A percentile compares a stretch with the other conserved stretches of the same genome.
These are phyloP conservation scores for Fusarium chuoi DNA, from an alignment of 2,329 filamentous ascomycete genomes.

Conservation along the genomic window DNA sequence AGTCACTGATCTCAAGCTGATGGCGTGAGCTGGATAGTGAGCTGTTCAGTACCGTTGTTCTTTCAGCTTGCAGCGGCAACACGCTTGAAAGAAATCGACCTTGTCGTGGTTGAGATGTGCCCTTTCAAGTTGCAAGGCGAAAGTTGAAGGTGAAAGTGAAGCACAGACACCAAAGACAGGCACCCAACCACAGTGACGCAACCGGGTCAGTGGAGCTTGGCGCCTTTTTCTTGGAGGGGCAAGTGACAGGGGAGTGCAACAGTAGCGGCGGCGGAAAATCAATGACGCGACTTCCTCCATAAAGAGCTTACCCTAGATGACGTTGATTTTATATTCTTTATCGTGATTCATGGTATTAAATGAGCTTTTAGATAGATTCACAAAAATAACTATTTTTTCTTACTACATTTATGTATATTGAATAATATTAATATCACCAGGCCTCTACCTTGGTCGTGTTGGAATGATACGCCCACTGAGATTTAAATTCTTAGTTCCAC, in stretches of 20 bases:
- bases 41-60: not conserved
- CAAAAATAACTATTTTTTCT: too few relatives aligned
- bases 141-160: slow-evolving; percentile 37
- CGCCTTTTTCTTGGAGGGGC: slow-evolving; percentile 27
- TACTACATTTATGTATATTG: not conserved
- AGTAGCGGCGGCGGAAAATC: slow-evolving; percentile 35
- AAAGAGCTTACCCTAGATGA: slow-evolving; percentile 15
- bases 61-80: not conserved
- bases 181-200: slow-evolving; percentile 50
- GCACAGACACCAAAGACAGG: slow-evolving; percentile 42
- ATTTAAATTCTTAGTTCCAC: not conserved
- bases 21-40: not conserved
- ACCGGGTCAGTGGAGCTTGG: slow-evolving; percentile 32
- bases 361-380: not conserved
- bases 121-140: slow-evolving; percentile 12
- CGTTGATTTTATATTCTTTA: not conserved
- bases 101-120: not conserved
- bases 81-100: not conserved
- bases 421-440: not conserved
- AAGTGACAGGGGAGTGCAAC: slow-evolving; percentile 5
- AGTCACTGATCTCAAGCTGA: not conserved
- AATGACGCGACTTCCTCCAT: slow-evolving; percentile 27
- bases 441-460: too few relatives aligned
- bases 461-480: not conserved
- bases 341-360: not conserved